Conservation (phyloP, 495 filamentous ascomycete genomes). For the Recurvomyces mirabilis region DNA sequence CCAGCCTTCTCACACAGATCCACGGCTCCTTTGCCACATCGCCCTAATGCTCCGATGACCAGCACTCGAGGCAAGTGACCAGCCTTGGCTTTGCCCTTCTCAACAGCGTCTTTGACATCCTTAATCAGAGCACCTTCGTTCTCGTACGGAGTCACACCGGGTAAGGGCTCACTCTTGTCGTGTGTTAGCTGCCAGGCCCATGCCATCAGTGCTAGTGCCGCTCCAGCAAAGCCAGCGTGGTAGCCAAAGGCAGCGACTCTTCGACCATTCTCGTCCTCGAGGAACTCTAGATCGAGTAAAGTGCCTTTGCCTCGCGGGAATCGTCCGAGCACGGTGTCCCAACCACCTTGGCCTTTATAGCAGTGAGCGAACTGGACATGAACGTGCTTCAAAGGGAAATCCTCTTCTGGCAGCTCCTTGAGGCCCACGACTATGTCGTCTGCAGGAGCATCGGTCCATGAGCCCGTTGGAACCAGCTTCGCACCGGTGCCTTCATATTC, state of each 20-base stretch:
- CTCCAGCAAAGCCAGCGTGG: slow-evolving; percentile 50
- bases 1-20: slow-evolving; percentile 67
- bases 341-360: slow-evolving; percentile 82
- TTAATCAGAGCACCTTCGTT: slow-evolving; percentile 62
- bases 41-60: slow-evolving; percentile 61
- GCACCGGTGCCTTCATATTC: slow-evolving; percentile 54
- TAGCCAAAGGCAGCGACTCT: slow-evolving; percentile 59
- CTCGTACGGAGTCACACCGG: slow-evolving; percentile 59
- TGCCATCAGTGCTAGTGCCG: slow-evolving; percentile 69
- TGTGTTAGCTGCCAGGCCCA: slow-evolving; percentile 84
- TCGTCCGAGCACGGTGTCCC: slow-evolving; percentile 68
- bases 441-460: slow-evolving; percentile 69
- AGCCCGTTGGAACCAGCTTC: slow-evolving; percentile 67
- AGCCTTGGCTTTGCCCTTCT: slow-evolving; percentile 44
- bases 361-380: slow-evolving; percentile 72
- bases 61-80: slow-evolving; percentile 43
- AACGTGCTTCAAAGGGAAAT: slow-evolving; percentile 69
- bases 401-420: slow-evolving; percentile 87
- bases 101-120: slow-evolving; percentile 59
- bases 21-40: slow-evolving; percentile 79
- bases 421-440: slow-evolving; percentile 75
- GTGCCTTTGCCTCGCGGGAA: slow-evolving; percentile 75
- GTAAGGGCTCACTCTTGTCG: slow-evolving; percentile 49
- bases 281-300: slow-evolving; percentile 83
- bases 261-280: slow-evolving; percentile 56